phyloP scores from a whole-genome alignment of 805 yeast species.

The Hanseniaspora meyeri region DNA sequence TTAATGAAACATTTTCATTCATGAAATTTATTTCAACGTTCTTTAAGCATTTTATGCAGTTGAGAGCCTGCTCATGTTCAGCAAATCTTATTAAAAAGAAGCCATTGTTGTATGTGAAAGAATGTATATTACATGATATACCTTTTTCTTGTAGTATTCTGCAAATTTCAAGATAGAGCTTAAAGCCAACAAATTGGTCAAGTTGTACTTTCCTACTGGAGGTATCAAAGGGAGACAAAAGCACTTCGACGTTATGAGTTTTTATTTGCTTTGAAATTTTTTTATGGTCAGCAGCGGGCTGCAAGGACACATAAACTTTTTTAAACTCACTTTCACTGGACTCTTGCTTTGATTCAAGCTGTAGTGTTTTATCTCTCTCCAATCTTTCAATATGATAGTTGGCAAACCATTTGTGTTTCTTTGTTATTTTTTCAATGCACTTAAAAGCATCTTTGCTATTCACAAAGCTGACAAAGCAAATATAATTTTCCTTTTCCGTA shows the following conservation, averaged over 20 bases:
- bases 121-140: not conserved
- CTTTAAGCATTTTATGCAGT: not conserved
- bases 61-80: not conserved
- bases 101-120: not conserved
- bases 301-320: slow-evolving; percentile 2
- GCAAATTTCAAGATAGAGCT: not conserved
- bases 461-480: slow-evolving; percentile 6
- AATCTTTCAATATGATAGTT: slow-evolving; percentile 11
- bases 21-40: not conserved
- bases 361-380: slow-evolving; percentile 4
- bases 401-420: not conserved
- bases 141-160: not conserved
- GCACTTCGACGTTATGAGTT: not conserved
- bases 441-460: not conserved
- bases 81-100: not conserved
- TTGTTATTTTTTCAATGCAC: not conserved
- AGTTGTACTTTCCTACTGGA: not conserved
- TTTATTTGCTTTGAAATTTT: not conserved
- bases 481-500: not conserved
- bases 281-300: not conserved
- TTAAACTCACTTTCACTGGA: not conserved
- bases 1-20: not conserved
- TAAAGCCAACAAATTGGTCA: not conserved
- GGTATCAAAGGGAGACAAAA: not conserved
- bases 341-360: not conserved